phyloP scores from a whole-genome alignment of 148 eudicot genomes.

The Dianthus caryophyllus region DNA sequence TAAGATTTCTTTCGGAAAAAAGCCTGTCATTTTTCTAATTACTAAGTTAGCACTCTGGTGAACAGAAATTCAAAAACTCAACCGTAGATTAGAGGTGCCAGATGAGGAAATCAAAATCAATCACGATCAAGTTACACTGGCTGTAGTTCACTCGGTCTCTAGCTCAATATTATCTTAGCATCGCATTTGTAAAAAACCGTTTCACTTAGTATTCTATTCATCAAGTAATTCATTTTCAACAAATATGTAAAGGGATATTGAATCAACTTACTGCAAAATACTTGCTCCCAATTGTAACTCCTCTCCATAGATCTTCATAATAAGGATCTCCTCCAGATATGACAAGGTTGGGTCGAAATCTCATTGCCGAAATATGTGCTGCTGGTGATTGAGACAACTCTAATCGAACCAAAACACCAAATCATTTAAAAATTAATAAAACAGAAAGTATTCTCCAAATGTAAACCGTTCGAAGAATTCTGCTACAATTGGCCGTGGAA shows the following conservation, averaged over 20 bases:
- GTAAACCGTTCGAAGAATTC: background rate
- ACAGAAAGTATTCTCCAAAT: background rate
- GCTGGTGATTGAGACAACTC: conserved; percentile 33
- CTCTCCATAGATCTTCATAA: conserved; percentile 75
- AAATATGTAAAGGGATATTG: background rate
- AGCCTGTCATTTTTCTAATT: background rate
- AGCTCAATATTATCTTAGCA: background rate
- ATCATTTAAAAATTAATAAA: background rate
- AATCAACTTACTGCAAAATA: conserved; percentile 52
- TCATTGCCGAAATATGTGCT: conserved; percentile 44
- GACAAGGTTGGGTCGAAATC: conserved; percentile 90
- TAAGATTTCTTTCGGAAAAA: background rate
- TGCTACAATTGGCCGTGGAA: background rate
- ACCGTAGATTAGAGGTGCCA: background rate
- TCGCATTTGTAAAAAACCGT: background rate
- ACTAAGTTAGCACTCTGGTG: no score
- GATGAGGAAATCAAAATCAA: background rate
- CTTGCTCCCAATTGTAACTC: conserved; percentile 55
- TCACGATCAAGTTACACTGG: background rate
- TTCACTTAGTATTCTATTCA: background rate
- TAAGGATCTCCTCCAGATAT: conserved; percentile 82
- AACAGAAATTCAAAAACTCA: background rate
- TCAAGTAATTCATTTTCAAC: background rate
- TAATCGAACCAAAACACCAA: conserved; percentile 25
- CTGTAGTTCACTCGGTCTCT: background rate